Base-by-base conservation (phyloP, 345 rosid species). In the Rhodomyrtus tomentosa region DNA sequence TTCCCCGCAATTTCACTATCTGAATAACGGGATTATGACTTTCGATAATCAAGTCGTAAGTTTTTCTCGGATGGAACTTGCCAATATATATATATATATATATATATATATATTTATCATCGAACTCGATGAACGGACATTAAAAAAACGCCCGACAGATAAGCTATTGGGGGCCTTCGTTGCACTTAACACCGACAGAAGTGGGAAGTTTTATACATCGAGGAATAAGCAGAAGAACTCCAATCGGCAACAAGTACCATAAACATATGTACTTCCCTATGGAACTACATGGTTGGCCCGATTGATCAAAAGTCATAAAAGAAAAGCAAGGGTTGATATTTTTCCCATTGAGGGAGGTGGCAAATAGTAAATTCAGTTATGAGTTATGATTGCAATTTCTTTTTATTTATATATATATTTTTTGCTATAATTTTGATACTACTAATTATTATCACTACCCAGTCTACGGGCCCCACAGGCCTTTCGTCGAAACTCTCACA, bases 51-150 rank as follows among this genome's bases (percentile, higher is more conserved):
- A 50, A 50, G 18, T 51, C 6, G 13, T 16, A 2, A 51, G 20
- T 14, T 51, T 51, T 51, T 53, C 10, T 6, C 10, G 4, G 10
- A 20, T 21, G 25, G 10, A 53, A 53, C 55, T 53, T 53, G 55
- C 25, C 25, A 21, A 6, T n/a, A n/a, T n/a, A n/a, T n/a, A n/a
- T n/a, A n/a, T n/a, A n/a, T n/a, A n/a, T n/a, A n/a, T n/a, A n/a
- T n/a, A n/a, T n/a, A n/a, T n/a, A n/a, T n/a, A n/a, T n/a, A n/a
- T n/a, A n/a, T 53, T 53, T 7, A 68, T 12, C 3, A 1, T 4
- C 0, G 45, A 1, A 68, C 40, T 68, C 25, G 0, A 36, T 36
- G 10, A 36, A 20, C 12, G 11, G 9, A 2, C 2, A 4, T 20
- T n/a, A n/a, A n/a, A 7, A 68, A 68, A 68, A 36, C 1, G 25